A percentile compares a stretch with the other conserved stretches of the same genome.
Evolutionary conservation across 164 flowering plant genomes (phyloP).

Genomic region (Cinnamomum chago): DNA sequence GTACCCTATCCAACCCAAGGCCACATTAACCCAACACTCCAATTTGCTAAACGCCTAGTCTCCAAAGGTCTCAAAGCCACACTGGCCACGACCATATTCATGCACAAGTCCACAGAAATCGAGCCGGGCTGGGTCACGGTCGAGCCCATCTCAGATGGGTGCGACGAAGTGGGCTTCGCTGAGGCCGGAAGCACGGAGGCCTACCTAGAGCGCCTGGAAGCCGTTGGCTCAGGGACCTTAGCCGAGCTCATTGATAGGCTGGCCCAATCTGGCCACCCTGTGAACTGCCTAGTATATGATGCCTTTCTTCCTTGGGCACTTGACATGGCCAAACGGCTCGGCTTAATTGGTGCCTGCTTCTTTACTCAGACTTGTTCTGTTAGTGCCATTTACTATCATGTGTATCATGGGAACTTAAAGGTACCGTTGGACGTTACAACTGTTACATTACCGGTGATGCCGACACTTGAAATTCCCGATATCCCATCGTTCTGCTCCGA

Average conservation of each 20-base stretch:
- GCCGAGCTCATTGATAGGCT: slow-evolving; percentile 19
- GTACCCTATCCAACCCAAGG: slow-evolving; percentile 17
- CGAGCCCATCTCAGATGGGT: slow-evolving; percentile 29
- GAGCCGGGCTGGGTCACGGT: not conserved
- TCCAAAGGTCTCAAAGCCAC: slow-evolving; percentile 10
- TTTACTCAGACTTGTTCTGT: slow-evolving; percentile 45
- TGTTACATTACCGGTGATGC: slow-evolving; percentile 29
- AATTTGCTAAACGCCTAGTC: slow-evolving; percentile 15
- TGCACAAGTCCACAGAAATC: slow-evolving; percentile 5
- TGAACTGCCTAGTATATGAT: slow-evolving; percentile 37
- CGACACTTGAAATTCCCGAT: slow-evolving; percentile 23
- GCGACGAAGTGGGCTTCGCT: slow-evolving; percentile 18
- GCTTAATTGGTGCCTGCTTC: slow-evolving; percentile 37
- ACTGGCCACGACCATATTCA: slow-evolving; percentile 17
- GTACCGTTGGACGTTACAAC: slow-evolving; percentile 9
- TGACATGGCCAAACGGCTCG: slow-evolving; percentile 23
- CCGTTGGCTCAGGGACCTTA: slow-evolving; percentile 14
- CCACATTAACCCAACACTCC: slow-evolving; percentile 23
- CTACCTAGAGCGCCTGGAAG: slow-evolving; percentile 9
- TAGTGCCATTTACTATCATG: slow-evolving; percentile 23
- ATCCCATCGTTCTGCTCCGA: slow-evolving; percentile 34
- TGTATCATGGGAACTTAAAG: slow-evolving; percentile 10
- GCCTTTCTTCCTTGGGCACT: slow-evolving; percentile 39
- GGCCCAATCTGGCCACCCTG: slow-evolving; percentile 5
- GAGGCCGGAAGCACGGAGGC: slow-evolving; percentile 11